Conservation (phyloP, 441 rosid species). For the Corymbia citriodora region DNA sequence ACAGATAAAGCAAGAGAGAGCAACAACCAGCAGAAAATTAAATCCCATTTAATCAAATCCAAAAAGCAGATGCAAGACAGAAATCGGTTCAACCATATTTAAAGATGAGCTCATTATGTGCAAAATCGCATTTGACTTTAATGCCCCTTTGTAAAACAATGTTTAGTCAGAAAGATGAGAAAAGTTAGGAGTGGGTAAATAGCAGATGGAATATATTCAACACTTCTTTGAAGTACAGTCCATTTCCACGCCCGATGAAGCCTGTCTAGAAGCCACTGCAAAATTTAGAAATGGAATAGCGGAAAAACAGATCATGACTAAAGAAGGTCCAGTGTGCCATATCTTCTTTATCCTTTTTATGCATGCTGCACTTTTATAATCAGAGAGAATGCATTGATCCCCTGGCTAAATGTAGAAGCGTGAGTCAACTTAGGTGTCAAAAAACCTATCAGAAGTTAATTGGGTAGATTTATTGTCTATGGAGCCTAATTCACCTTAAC, state of each 20-base stretch:
- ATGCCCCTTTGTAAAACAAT: neutral
- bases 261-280: neutral
- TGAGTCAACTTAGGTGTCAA: neutral
- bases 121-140: neutral
- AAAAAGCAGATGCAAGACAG: neutral
- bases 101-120: neutral
- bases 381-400: neutral
- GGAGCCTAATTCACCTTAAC: neutral
- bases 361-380: neutral
- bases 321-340: neutral
- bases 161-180: neutral
- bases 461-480: neutral
- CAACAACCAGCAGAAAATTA: neutral
- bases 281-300: neutral
- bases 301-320: neutral
- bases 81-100: neutral
- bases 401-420: neutral
- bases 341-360: neutral
- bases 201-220: neutral
- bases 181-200: neutral
- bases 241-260: neutral
- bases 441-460: neutral
- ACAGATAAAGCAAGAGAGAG: neutral
- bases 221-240: neutral
- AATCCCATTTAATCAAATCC: neutral